Percentiles rank a stretch among this genome's conserved stretches.
Evolutionary conservation across 305 asterid species (phyloP).

Genomic region (Solanum hybrid): DNA sequence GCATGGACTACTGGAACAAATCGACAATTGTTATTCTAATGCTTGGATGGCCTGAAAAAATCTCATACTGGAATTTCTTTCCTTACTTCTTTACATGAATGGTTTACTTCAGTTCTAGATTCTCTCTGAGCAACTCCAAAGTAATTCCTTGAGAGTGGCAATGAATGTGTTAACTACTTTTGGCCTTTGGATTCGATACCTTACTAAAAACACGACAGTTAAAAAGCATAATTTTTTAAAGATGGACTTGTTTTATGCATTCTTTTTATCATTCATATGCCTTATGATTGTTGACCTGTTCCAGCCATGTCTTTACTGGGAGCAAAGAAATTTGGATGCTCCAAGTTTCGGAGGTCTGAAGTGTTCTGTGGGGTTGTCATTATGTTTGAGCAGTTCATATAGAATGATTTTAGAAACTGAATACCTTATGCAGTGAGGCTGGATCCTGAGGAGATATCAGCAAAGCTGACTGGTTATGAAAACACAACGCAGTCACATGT

Average conservation of each 20-base stretch:
- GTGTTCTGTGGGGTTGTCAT: not conserved
- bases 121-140: not conserved
- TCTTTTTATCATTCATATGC: not conserved
- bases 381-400: not conserved
- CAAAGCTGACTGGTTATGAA: slow-evolving; percentile 59
- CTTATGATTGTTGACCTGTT: not conserved
- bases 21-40: not conserved
- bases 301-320: not conserved
- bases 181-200: not conserved
- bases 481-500: slow-evolving; percentile 78
- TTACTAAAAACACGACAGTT: not conserved
- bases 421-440: slow-evolving; percentile 63
- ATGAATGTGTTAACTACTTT: not conserved
- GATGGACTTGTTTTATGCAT: not conserved
- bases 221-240: not conserved
- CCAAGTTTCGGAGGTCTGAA: not conserved
- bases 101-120: not conserved
- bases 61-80: not conserved
- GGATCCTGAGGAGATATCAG: slow-evolving; percentile 76
- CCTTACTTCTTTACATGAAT: not conserved
- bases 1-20: not conserved
- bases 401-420: not conserved
- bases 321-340: not conserved
- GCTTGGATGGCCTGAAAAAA: not conserved
- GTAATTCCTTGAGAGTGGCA: not conserved